phyloP scores from a whole-genome alignment of 169 alveolate genomes.

The Plasmodium berghei region DNA sequence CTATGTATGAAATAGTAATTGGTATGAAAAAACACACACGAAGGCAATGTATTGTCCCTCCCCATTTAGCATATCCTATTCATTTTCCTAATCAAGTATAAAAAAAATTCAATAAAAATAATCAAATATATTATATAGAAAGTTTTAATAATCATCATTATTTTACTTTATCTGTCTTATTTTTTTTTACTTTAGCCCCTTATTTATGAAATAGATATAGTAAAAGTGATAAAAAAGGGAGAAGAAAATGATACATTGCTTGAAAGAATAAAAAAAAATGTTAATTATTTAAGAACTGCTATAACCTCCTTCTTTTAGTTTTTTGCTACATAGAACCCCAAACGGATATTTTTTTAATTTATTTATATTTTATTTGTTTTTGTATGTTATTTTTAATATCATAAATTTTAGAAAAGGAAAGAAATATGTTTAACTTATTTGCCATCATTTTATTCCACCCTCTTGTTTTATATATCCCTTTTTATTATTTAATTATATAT shows the following conservation, averaged over 20 bases:
- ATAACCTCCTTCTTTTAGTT: constrained; percentile 51
- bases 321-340: neutral
- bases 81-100: constrained; percentile 72
- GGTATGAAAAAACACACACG: constrained; percentile 73
- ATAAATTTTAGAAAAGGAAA: too few relatives aligned
- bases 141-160: neutral
- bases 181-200: constrained; percentile 57
- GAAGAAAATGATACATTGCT: constrained; percentile 11
- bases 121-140: neutral
- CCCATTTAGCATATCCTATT: constrained; percentile 53
- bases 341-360: neutral
- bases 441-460: too few relatives aligned
- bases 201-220: constrained; percentile 69
- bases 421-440: too few relatives aligned
- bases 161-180: neutral
- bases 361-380: neutral
- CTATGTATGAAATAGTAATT: constrained; percentile 73
- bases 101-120: constrained; percentile 24
- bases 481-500: too few relatives aligned
- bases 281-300: constrained; percentile 4
- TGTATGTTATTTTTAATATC: too few relatives aligned
- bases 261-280: constrained; percentile 17
- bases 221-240: constrained; percentile 38
- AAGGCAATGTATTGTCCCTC: constrained; percentile 68
- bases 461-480: too few relatives aligned